Conservation (phyloP, 1,284 basidiomycete genomes). For the Leccinum ponderosum region DNA sequence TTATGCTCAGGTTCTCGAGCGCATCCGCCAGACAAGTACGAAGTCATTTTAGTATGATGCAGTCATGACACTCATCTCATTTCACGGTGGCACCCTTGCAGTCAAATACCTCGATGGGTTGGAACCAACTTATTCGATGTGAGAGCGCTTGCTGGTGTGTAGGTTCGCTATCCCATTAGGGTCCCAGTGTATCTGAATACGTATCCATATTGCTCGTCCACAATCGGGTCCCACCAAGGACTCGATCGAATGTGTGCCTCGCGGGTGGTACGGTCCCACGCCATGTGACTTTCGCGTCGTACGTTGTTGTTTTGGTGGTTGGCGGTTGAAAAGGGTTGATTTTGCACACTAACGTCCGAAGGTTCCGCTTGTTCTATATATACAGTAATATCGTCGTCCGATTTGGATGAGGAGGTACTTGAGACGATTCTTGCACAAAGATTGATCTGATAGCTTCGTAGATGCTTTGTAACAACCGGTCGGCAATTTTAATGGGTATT, state of each 20-base stretch:
- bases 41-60: not conserved
- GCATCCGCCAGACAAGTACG: conserved; percentile 8
- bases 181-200: not conserved
- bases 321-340: not conserved
- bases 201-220: not conserved
- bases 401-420: too few relatives aligned
- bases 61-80: not conserved
- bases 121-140: conserved; percentile 19
- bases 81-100: not conserved
- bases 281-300: not conserved
- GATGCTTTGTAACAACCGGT: too few relatives aligned
- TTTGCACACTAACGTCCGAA: not conserved
- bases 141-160: conserved; percentile 2
- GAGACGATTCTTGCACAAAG: too few relatives aligned
- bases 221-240: not conserved
- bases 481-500: too few relatives aligned
- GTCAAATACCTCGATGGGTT: conserved; percentile 20
- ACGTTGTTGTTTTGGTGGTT: not conserved
- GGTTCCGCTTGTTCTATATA: too few relatives aligned
- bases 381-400: too few relatives aligned
- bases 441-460: too few relatives aligned
- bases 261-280: conserved; percentile 6
- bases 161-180: conserved; percentile 1
- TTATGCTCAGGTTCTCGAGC: conserved; percentile 11
- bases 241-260: not conserved